Evolutionary conservation across 768 basidiomycete species (phyloP), one percentile per base, ranked within the genome.

Genomic region (Pleurotus djamor): DNA sequence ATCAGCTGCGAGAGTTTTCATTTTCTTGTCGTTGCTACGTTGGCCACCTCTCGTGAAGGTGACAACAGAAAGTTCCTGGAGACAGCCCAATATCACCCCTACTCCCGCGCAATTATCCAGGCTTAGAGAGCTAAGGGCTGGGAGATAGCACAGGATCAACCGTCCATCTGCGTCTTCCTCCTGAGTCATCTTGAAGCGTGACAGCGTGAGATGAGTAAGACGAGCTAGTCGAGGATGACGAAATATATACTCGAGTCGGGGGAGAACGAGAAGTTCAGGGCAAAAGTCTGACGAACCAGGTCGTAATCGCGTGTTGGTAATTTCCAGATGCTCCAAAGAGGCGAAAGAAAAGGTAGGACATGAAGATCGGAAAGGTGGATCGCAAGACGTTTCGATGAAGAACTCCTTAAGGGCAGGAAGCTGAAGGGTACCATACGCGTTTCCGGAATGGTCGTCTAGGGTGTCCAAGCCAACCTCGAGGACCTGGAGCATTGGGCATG

Each of bases 161-260:
- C 49, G 49, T 28, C 49, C 49, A 50, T 35, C 49, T 50, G 49
- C 72, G 60, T 72, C 74, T 17, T 74, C 67, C 48, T 76, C 77
- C 4, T 67, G 52, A 8, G 71, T 68, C 60, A 85, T 72, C 49
- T 71, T 69, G 66, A 81, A 81, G 52, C 76, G 72, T 43, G 80
- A 77, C 48, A 87, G 64, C 14, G 80, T 79, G 59, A 86, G 77
- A 61, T 81, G 75, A 34, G 81, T 81, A 38, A 86, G 71, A 57
- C 72, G 65, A 3, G 74, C 77, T 33, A 85, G 76, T 52, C 83
- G 82, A 5, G 84, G 83, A 68, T 86, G 83, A 56, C 79, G 79
- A 66, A 85, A 83, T 59, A 86, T 72, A 38, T 71, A 76, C 67
- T 84, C 82, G 33, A 82, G 73, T 34, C 78, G 75, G 41, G 81